phyloP scores from a whole-genome alignment of 169 alveolate genomes.

The Cystoisospora suis region DNA sequence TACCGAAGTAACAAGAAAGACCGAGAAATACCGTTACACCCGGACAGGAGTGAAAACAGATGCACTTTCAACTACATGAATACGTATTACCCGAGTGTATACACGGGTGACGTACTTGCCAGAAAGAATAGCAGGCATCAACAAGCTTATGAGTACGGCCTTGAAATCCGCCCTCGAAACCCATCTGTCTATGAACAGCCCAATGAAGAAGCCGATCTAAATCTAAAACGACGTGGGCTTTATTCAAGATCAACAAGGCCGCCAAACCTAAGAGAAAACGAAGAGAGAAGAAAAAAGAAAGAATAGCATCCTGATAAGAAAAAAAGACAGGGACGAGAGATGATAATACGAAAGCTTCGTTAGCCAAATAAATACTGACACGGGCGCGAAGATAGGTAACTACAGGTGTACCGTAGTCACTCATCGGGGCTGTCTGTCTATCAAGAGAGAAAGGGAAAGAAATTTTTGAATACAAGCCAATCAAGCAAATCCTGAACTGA shows the following conservation, averaged over 20 bases:
- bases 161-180: slow-evolving; percentile 86
- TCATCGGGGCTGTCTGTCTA: too few relatives aligned
- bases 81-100: too few relatives aligned
- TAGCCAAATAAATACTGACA: too few relatives aligned
- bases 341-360: too few relatives aligned
- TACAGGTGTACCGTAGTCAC: too few relatives aligned
- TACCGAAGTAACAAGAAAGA: background rate
- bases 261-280: slow-evolving; percentile 36
- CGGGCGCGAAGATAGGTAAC: too few relatives aligned
- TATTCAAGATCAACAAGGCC: slow-evolving; percentile 41
- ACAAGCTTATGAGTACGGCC: slow-evolving; percentile 95
- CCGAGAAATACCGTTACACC: background rate
- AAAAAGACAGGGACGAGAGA: too few relatives aligned
- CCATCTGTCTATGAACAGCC: slow-evolving; percentile 86
- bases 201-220: slow-evolving; percentile 76
- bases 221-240: slow-evolving; percentile 37
- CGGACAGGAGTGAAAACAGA: too few relatives aligned
- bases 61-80: slow-evolving; percentile 5
- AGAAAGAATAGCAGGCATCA: slow-evolving; percentile 93
- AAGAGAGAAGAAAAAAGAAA: background rate
- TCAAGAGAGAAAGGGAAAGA: too few relatives aligned
- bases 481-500: too few relatives aligned
- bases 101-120: slow-evolving; percentile 81
- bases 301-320: too few relatives aligned
- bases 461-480: too few relatives aligned